Conservation (phyloP, 2,329 filamentous ascomycete species). For the Ophiognomonia clavigignenti-juglandacearum region DNA sequence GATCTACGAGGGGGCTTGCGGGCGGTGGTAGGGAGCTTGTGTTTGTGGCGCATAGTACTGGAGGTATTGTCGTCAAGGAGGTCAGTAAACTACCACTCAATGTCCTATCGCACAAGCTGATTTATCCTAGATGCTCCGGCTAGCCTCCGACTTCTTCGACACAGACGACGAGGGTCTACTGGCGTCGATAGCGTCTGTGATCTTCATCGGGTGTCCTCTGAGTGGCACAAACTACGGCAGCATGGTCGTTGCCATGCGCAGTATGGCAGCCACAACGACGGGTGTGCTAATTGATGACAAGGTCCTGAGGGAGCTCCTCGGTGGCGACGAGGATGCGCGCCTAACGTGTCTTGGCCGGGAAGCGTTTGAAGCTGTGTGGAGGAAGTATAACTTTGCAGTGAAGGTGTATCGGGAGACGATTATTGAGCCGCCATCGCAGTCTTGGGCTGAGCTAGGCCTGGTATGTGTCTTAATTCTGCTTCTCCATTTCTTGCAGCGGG, state of each 20-base stretch:
- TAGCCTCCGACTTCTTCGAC: slow-evolving; percentile 21
- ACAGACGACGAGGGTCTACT: slow-evolving; percentile 22
- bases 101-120: not conserved
- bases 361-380: slow-evolving; percentile 25
- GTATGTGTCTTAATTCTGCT: not conserved
- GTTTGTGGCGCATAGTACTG: slow-evolving; percentile 26
- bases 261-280: slow-evolving; percentile 23
- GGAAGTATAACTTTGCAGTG: slow-evolving; percentile 28
- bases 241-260: slow-evolving; percentile 23
- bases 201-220: slow-evolving; percentile 28
- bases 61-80: slow-evolving; percentile 29
- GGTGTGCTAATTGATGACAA: slow-evolving; percentile 19
- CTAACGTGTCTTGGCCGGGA: slow-evolving; percentile 21
- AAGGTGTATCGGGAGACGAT: slow-evolving; percentile 26
- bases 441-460: slow-evolving; percentile 1
- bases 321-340: slow-evolving; percentile 18
- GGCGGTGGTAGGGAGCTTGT: slow-evolving; percentile 20
- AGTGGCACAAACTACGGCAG: slow-evolving; percentile 24
- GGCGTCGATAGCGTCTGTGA: slow-evolving; percentile 21
- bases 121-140: slow-evolving; percentile 20
- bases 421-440: slow-evolving; percentile 3
- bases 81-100: slow-evolving; percentile 14
- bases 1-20: no score
- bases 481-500: not conserved
- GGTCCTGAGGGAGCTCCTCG: slow-evolving; percentile 23